Evolutionary conservation across 2,329 filamentous ascomycete species (phyloP), one percentile per base, ranked within the genome.

Genomic region (Mollisiaceae sp.): DNA sequence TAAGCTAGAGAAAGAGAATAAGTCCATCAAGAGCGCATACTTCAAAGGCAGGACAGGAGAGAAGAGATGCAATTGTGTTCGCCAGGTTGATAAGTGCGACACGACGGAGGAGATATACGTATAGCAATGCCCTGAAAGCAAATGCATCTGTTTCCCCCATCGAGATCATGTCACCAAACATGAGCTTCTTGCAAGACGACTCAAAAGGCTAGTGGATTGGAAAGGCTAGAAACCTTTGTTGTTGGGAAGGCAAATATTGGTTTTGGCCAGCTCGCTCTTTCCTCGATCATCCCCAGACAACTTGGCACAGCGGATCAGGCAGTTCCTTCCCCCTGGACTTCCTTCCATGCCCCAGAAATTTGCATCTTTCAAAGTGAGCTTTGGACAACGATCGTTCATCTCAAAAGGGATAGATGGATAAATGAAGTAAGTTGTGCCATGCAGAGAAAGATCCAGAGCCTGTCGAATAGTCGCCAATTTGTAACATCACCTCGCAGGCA

Each of bases 141-240:
- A 38, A 3, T 4, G 43, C 36, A 27, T 65, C 67, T 0, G 59
- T 67, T n/a, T 39, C 38, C 6, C 56, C 56, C 20, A 61, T 64
- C 22, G 57, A 52, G 8, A 67, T 22, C 60, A 65, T 65, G 60
- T 60, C 47, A 14, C 56, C 60, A 1, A 1, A 67, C 45, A 24
- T 65, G 60, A 35, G 60, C 52, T 15, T 64, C 59, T 24, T 65
- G 60, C 1, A 64, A 38, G 0, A 45, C 27, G 3, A 65, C 60
- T 60, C 60, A 67, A 89, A 67, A 38, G 57, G 65, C 62, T 14
- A 65, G 88, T 5, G 91, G 91, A 71, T 91, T 88, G 1, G 94
- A 14, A 4, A 57, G 20, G 14, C 60, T 14, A 55, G 6, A 11
- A 67, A 38, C 20, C 66, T 60, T 55, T 67, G 65, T 3, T 52